Evolutionary conservation across 352 stramenopile genomes (phyloP).

Genomic region (Phytophthora pini): DNA sequence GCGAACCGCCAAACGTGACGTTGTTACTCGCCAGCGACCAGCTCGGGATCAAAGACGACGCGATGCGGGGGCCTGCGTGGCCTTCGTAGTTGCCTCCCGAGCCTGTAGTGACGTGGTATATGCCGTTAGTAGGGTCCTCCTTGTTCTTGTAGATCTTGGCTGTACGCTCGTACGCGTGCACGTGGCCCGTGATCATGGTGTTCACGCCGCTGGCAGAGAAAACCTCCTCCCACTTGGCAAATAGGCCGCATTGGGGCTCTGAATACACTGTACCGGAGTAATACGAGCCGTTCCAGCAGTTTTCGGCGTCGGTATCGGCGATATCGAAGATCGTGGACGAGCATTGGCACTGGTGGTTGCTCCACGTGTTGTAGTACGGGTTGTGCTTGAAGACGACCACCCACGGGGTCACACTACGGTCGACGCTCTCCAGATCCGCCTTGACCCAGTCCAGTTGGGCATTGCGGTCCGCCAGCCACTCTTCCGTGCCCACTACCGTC

Average conservation of each 20-base stretch:
- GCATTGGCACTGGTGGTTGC: constrained; percentile 61
- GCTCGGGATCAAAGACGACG: constrained; percentile 33
- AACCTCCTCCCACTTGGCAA: constrained; percentile 51
- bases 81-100: constrained; percentile 62
- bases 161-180: constrained; percentile 59
- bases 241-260: constrained; percentile 55
- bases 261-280: constrained; percentile 39
- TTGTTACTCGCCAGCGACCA: constrained; percentile 55
- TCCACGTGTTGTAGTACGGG: constrained; percentile 73
- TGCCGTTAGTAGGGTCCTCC: constrained; percentile 39
- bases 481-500: constrained; percentile 46
- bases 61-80: constrained; percentile 44
- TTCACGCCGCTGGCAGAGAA: constrained; percentile 52
- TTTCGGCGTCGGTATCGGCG: constrained; percentile 33
- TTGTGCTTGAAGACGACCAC: constrained; percentile 82
- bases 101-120: constrained; percentile 58
- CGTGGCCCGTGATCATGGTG: constrained; percentile 54
- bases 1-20: constrained; percentile 51
- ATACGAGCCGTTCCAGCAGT: constrained; percentile 61
- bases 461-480: constrained; percentile 46
- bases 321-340: constrained; percentile 50
- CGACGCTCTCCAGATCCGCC: constrained; percentile 59
- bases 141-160: constrained; percentile 63
- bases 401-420: constrained; percentile 82
- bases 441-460: constrained; percentile 65